A percentile compares a stretch with the other conserved stretches of the same genome.
These are phyloP conservation scores for Yamadazyma oceani DNA, from an alignment of 1,139 yeast genomes.

Conservation along the genomic window DNA sequence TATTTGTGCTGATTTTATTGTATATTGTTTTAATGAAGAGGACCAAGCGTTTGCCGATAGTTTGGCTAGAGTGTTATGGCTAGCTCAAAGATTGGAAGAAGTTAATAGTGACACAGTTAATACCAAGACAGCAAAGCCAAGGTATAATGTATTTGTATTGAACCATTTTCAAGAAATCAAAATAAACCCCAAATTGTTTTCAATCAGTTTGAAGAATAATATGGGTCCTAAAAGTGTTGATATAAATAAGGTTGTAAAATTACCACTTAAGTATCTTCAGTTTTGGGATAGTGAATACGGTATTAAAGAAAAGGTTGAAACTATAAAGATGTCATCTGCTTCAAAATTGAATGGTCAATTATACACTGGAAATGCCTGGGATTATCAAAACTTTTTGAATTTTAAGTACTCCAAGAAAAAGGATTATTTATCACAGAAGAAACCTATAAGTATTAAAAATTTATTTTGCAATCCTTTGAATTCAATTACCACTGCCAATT, in stretches of 20 bases:
- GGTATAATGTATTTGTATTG: constrained; percentile 20
- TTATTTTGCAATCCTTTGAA: constrained; percentile 51
- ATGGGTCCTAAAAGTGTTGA: constrained; percentile 13
- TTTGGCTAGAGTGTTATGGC: constrained; percentile 49
- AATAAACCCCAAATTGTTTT: constrained; percentile 6
- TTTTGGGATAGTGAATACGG: constrained; percentile 72
- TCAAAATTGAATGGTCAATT: constrained; percentile 55
- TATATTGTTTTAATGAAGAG: constrained; percentile 50
- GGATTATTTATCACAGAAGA: constrained; percentile 10
- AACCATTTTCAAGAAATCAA: constrained; percentile 5
- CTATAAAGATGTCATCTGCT: constrained; percentile 81
- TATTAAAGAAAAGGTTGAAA: constrained; percentile 76
- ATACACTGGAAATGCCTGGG: constrained; percentile 79
- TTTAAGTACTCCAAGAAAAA: constrained; percentile 22
- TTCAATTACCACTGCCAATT: constrained; percentile 44
- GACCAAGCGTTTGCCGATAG: constrained; percentile 25
- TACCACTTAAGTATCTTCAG: constrained; percentile 11
- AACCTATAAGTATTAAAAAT: constrained; percentile 20
- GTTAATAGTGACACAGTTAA: constrained; percentile 3
- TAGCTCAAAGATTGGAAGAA: constrained; percentile 51
- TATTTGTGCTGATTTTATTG: constrained; percentile 64
- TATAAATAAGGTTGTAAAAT: constrained; percentile 14
- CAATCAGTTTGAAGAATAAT: constrained; percentile 12
- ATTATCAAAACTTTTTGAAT: constrained; percentile 37
- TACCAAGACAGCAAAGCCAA: background rate